Conservation (phyloP, 2,329 filamentous ascomycete genomes). For the Didymella exigua region DNA sequence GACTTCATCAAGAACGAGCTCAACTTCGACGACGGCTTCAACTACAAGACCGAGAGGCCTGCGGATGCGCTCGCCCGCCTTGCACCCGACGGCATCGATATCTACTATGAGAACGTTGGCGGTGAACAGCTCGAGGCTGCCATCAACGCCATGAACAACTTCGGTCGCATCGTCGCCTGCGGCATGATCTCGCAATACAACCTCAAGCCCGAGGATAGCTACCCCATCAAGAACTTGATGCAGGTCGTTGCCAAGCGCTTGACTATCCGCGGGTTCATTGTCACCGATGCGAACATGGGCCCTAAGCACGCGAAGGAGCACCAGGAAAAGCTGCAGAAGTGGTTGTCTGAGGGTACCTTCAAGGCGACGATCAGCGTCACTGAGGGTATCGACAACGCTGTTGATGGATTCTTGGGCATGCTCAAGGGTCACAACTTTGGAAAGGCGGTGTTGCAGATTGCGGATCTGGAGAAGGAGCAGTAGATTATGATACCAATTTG, state of each 20-base stretch:
- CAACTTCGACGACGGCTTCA: conserved; percentile 76
- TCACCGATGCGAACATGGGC: conserved; percentile 68
- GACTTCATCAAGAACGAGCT: conserved; percentile 74
- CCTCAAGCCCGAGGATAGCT: conserved; percentile 59
- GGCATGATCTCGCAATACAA: conserved; percentile 83
- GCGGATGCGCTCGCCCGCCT: conserved; percentile 70
- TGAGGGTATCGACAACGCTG: conserved; percentile 76
- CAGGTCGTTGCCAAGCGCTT: conserved; percentile 71
- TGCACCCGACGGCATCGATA: conserved; percentile 78
- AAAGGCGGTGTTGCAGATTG: conserved; percentile 78
- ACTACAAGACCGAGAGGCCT: conserved; percentile 84
- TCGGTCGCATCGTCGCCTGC: conserved; percentile 67
- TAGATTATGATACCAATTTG: conserved; percentile 19
- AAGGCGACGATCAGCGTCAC: conserved; percentile 72
- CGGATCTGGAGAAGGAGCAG: conserved; percentile 42
- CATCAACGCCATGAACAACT: conserved; percentile 66
- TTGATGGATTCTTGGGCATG: conserved; percentile 75
- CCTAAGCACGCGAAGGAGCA: conserved; percentile 71
- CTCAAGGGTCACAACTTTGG: conserved; percentile 82
- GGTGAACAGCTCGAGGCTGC: conserved; percentile 75
- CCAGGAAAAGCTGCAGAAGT: conserved; percentile 75
- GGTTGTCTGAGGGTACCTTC: conserved; percentile 76
- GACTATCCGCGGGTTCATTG: conserved; percentile 77
- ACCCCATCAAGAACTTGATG: conserved; percentile 71
- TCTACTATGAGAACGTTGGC: conserved; percentile 83